These are phyloP conservation scores for Trichoderma sp. DNA, from an alignment of 2,329 filamentous ascomycete species.

Conservation along the genomic window DNA sequence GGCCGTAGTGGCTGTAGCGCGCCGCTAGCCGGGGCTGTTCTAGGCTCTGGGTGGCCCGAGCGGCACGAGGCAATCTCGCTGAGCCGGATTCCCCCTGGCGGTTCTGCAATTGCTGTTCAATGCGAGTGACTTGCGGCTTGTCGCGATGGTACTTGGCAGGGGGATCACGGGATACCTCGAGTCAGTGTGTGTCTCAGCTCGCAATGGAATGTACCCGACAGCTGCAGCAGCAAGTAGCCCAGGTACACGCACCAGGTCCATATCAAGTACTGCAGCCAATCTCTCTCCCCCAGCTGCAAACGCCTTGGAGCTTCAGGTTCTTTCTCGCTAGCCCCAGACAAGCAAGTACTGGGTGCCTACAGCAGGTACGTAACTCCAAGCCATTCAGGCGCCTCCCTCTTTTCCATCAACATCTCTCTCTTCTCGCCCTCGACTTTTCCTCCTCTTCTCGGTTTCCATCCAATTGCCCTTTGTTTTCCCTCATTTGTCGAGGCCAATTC, in stretches of 20 bases:
- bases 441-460: neutral
- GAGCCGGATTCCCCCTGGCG: neutral
- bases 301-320: neutral
- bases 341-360: neutral
- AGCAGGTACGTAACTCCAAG: neutral
- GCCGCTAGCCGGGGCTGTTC: slow-evolving; percentile 5
- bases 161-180: neutral
- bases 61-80: slow-evolving; percentile 15
- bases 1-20: slow-evolving; percentile 1
- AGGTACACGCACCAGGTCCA: neutral
- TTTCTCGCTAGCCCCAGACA: neutral
- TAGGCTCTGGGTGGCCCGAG: slow-evolving; percentile 15
- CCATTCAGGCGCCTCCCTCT: slow-evolving; percentile 10
- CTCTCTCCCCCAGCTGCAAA: slow-evolving; percentile 5
- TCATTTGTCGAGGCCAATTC: neutral
- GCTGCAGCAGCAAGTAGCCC: neutral
- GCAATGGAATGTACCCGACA: neutral
- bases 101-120: neutral
- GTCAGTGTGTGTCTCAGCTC: neutral
- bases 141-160: neutral
- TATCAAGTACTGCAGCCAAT: neutral
- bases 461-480: neutral
- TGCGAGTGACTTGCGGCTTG: neutral
- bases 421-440: neutral
- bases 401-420: slow-evolving; percentile 15